These are phyloP conservation scores for Xylariales sp. DNA, from an alignment of 2,329 filamentous ascomycete genomes.

Conservation along the genomic window DNA sequence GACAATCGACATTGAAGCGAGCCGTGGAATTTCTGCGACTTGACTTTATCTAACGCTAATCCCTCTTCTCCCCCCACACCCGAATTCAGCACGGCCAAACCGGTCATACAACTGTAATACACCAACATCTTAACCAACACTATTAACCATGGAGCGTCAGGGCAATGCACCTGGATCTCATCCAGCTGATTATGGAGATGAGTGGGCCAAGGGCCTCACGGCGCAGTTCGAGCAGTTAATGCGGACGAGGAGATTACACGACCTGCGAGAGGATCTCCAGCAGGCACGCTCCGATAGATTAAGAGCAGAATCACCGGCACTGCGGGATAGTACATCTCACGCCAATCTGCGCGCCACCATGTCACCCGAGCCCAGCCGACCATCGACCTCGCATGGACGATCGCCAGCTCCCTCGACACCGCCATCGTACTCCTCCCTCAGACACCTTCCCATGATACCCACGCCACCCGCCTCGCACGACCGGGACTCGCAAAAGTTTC, in stretches of 20 bases:
- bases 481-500: slow-evolving; percentile 66
- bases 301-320: slow-evolving; percentile 52
- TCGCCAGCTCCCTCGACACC: slow-evolving; percentile 28
- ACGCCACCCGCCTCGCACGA: slow-evolving; percentile 66
- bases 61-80: background rate
- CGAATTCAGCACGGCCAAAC: no score
- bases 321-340: slow-evolving; percentile 46
- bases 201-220: slow-evolving; percentile 74
- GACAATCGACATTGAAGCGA: no score
- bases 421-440: slow-evolving; percentile 43
- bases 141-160: slow-evolving; percentile 18
- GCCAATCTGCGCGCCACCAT: slow-evolving; percentile 38
- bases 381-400: slow-evolving; percentile 41
- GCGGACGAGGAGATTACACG: slow-evolving; percentile 81
- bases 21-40: no score
- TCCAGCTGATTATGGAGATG: slow-evolving; percentile 55
- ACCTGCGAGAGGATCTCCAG: no score
- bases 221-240: slow-evolving; percentile 83
- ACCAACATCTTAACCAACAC: no score
- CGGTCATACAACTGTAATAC: background rate
- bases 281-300: slow-evolving; percentile 55
- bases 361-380: slow-evolving; percentile 35
- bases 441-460: slow-evolving; percentile 56
- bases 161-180: slow-evolving; percentile 13
- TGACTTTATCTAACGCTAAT: background rate